Evolutionary conservation across 169 alveolate species (phyloP).

Genomic region (Babesia bigemina): DNA sequence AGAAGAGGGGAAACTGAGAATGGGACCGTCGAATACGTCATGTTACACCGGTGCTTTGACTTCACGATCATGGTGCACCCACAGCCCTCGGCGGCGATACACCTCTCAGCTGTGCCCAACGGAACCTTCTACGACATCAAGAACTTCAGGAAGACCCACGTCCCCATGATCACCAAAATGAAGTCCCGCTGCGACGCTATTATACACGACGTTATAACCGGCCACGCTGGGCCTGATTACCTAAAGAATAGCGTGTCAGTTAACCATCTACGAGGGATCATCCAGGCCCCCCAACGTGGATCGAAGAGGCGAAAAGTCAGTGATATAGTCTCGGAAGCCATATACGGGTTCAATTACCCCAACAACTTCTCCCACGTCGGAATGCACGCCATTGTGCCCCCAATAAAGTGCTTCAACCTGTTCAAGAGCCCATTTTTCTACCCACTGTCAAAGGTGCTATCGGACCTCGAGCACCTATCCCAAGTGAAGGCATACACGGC

Average conservation of each 20-base stretch:
- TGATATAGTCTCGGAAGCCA: conserved; percentile 10
- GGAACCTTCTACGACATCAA: conserved; percentile 71
- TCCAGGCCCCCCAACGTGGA: not conserved
- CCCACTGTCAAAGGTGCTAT: conserved; percentile 65
- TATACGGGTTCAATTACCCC: conserved; percentile 69
- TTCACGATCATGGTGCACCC: conserved; percentile 47
- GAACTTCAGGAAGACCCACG: conserved; percentile 63
- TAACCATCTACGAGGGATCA: not conserved
- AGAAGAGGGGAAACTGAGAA: conserved; percentile 12
- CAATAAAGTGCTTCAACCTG: conserved; percentile 43
- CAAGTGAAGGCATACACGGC: conserved; percentile 54
- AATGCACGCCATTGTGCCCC: conserved; percentile 71
- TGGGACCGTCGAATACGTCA: not conserved
- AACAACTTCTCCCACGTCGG: conserved; percentile 61
- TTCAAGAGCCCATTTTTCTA: conserved; percentile 68
- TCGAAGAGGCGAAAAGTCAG: not conserved
- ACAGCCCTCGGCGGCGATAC: conserved; percentile 56
- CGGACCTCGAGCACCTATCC: conserved; percentile 53
- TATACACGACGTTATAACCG: conserved; percentile 22
- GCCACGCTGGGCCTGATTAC: conserved; percentile 4
- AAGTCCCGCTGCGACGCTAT: conserved; percentile 26
- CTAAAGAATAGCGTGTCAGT: conserved; percentile 1
- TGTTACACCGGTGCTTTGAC: conserved; percentile 61
- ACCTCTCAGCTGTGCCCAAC: conserved; percentile 65
- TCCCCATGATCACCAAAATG: conserved; percentile 45